Conservation (phyloP, 2,329 filamentous ascomycete genomes). For the Neophaeococcomyces mojaviensis region DNA sequence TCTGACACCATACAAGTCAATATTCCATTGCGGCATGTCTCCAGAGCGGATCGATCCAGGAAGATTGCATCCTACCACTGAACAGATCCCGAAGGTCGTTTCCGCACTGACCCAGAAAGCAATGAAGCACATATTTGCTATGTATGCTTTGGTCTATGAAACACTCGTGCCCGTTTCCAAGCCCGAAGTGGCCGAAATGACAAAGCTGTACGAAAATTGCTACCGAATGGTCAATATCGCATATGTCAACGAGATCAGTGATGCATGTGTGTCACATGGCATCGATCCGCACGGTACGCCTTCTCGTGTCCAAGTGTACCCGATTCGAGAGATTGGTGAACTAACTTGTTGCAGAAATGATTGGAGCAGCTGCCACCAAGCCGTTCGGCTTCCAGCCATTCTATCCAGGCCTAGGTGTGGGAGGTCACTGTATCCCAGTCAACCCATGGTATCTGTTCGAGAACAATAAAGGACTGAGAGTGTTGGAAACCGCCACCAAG, state of each 20-base stretch:
- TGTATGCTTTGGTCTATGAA: conserved; percentile 14
- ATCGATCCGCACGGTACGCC: conserved; percentile 11
- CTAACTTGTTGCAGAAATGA: conserved; percentile 9
- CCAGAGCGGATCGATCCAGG: conserved; percentile 18
- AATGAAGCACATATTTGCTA: conserved; percentile 9
- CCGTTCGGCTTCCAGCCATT: conserved; percentile 17
- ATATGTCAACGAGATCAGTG: conserved; percentile 18
- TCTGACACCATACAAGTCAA: conserved; percentile 2
- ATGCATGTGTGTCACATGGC: conserved; percentile 13
- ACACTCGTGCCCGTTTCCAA: conserved; percentile 13
- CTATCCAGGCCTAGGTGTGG: conserved; percentile 15
- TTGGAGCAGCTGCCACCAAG: conserved; percentile 16
- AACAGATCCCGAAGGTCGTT: conserved; percentile 16
- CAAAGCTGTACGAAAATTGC: conserved; percentile 19
- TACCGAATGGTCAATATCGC: conserved; percentile 19
- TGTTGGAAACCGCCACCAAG: conserved; percentile 13
- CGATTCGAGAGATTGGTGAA: neutral
- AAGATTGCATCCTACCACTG: conserved; percentile 10
- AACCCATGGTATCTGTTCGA: conserved; percentile 16
- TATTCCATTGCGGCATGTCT: conserved; percentile 18
- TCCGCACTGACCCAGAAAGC: conserved; percentile 13
- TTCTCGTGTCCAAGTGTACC: neutral
- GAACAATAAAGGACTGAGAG: conserved; percentile 9
- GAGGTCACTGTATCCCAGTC: conserved; percentile 18
- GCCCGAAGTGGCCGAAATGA: conserved; percentile 18